phyloP scores from a whole-genome alignment of 495 filamentous ascomycete genomes.

The Aspergillus heteromorphus region DNA sequence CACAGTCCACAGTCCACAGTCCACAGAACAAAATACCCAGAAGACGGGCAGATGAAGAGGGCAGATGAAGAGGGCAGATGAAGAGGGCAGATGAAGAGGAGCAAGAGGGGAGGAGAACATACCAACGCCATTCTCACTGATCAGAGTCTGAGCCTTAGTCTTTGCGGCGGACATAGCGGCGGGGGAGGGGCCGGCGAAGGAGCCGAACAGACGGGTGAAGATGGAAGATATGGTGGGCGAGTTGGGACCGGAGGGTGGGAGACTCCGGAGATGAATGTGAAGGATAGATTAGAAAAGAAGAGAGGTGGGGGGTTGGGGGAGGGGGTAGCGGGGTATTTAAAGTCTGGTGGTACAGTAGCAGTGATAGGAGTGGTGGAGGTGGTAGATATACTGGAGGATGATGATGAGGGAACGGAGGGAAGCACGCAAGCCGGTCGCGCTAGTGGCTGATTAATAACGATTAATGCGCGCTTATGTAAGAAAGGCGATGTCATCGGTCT shows the following conservation, averaged over 20 bases:
- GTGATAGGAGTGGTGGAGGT: background rate
- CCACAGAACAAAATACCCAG: background rate
- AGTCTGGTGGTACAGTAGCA: too few relatives aligned
- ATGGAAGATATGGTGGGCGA: conserved; percentile 66
- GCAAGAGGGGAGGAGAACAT: conserved; percentile 28
- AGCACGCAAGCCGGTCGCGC: too few relatives aligned
- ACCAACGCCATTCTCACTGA: conserved; percentile 90
- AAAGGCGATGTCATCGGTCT: too few relatives aligned
- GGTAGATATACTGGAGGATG: too few relatives aligned
- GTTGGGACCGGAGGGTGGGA: conserved; percentile 4
- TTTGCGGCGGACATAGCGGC: conserved; percentile 78
- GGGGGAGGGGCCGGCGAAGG: conserved; percentile 48
- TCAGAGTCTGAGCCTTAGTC: conserved; percentile 77
- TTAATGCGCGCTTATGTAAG: too few relatives aligned
- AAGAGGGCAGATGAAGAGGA: background rate
- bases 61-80: too few relatives aligned
- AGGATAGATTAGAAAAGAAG: background rate
- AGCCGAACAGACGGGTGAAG: conserved; percentile 71
- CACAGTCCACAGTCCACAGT: background rate
- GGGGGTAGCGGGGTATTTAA: background rate
- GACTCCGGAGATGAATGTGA: too few relatives aligned
- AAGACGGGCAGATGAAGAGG: too few relatives aligned
- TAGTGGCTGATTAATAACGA: too few relatives aligned
- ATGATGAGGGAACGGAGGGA: background rate
- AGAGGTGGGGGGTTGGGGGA: background rate